Percentiles rank a stretch among this genome's conserved stretches.
Evolutionary conservation across 306 rosid genomes (phyloP).

Genomic region (Cicer bijugum): DNA sequence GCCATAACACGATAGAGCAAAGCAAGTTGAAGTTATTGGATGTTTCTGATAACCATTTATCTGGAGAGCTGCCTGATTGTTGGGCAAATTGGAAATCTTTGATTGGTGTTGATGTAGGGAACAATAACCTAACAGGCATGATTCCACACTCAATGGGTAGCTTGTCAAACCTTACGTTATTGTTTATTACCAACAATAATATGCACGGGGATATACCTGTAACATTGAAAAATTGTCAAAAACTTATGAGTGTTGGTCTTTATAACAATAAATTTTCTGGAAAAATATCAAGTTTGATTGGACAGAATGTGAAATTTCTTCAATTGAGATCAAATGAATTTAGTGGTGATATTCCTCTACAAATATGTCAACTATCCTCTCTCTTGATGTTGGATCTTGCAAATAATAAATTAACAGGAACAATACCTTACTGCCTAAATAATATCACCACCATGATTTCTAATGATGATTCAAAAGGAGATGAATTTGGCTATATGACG

Average conservation of each 20-base stretch:
- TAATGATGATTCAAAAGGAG: not conserved
- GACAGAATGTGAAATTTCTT: not conserved
- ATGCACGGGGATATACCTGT: not conserved
- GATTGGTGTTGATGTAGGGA: not conserved
- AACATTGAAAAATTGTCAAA: not conserved
- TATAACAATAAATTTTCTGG: not conserved
- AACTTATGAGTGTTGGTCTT: not conserved
- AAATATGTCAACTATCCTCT: constrained; percentile 4
- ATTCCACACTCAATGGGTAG: constrained; percentile 4
- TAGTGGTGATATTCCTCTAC: constrained; percentile 11
- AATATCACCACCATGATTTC: not conserved
- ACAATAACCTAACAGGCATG: not conserved
- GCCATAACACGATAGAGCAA: not conserved
- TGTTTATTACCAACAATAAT: not conserved
- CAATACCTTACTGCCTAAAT: not conserved
- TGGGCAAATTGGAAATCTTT: not conserved
- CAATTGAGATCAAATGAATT: constrained; percentile 22
- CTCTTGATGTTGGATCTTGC: not conserved
- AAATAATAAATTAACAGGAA: not conserved
- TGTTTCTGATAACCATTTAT: not conserved
- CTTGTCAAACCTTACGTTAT: not conserved
- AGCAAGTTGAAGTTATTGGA: not conserved
- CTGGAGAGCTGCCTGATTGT: not conserved
- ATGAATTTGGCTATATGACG: not conserved
- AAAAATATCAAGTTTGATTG: constrained; percentile 4